A percentile compares a stretch with the other conserved stretches of the same genome.
These are phyloP conservation scores for Dittrichia graveolens DNA, from an alignment of 129 eudicot species.

Conservation along the genomic window DNA sequence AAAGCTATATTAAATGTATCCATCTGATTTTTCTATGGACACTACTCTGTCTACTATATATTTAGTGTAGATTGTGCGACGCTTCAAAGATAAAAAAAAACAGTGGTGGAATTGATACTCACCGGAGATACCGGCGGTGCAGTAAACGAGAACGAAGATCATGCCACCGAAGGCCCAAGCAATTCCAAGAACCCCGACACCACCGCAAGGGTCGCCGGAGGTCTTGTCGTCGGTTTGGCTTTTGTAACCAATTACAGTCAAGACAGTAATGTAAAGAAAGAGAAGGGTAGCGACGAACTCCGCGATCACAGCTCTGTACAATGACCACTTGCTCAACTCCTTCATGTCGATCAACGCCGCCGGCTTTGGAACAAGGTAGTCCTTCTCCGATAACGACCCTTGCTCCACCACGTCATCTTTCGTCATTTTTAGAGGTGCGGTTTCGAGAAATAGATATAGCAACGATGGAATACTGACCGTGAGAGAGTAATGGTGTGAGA, in stretches of 20 bases:
- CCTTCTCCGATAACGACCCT: constrained; percentile 51
- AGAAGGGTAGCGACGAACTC: constrained; percentile 66
- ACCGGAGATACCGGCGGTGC: constrained; percentile 95
- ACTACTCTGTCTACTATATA: too few species aligned
- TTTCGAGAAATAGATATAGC: background rate
- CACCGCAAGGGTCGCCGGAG: constrained; percentile 44
- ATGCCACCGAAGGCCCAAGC: constrained; percentile 92
- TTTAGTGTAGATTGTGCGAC: too few species aligned
- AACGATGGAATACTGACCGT: background rate
- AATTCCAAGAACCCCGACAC: constrained; percentile 70
- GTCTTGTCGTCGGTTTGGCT: constrained; percentile 31
- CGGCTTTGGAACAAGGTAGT: constrained; percentile 70
- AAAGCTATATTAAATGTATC: too few species aligned
- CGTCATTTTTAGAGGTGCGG: constrained; percentile 9
- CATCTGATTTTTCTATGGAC: too few species aligned
- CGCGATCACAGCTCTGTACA: constrained; percentile 66
- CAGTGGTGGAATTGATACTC: constrained; percentile 1
- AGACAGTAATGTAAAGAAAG: constrained; percentile 60
- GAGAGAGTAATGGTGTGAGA: background rate
- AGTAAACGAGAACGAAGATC: constrained; percentile 87
- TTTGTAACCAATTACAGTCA: constrained; percentile 62
- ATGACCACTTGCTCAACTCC: constrained; percentile 63
- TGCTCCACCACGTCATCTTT: constrained; percentile 36
- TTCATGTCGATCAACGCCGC: constrained; percentile 46
- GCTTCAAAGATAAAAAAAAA: too few species aligned